Evolutionary conservation across 73 alveolate species (phyloP), one percentile per base, ranked within the genome.

Genomic region (Paramecium sexaurelia): DNA sequence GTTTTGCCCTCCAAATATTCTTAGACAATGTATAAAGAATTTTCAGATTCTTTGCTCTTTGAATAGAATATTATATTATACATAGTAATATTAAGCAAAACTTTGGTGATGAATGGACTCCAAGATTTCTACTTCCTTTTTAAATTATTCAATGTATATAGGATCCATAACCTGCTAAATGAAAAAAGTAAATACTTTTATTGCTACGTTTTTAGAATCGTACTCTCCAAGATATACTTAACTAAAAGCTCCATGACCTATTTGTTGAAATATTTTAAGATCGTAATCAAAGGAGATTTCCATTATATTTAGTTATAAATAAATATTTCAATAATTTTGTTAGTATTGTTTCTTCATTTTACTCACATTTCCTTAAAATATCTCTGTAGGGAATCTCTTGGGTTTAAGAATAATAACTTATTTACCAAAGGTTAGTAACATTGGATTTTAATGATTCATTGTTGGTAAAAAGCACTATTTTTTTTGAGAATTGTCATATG

Each of bases 231-330:
- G 36, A 36, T 3, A 73, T 2, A 73, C 87, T 39, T 73, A 36
- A 73, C 87, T 73, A 39, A 73, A 73, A 3, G 87, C 87, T 73
- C 87, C 87, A 73, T 20, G 20, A 19, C 87, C 87, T 27, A 73
- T 73, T 22, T 22, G 26, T 11, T 73, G 61, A 33, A 33, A n/a
- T 20, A 36, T 10, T 73, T 39, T 39, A 36, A 73, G 57, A 7
- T 73, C 67, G 43, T 33, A 73, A 36, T 73, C 87, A 73, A 20
- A 73, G 15, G 57, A 73, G 43, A 73, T 39, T 20, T 39, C 55
- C 55, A 73, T 36, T n/a, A 33, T 15, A 36, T 20, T 27, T 27
- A 27, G 55, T 73, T 73, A 73, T 36, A 51, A 51, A 51, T 51
- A 51, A 51, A 73, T 73, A 73, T 36, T 36, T 73, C 90, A 40